These are phyloP conservation scores for Vaccinium macrocarpon DNA, from an alignment of 148 eudicot genomes.

Conservation along the genomic window DNA sequence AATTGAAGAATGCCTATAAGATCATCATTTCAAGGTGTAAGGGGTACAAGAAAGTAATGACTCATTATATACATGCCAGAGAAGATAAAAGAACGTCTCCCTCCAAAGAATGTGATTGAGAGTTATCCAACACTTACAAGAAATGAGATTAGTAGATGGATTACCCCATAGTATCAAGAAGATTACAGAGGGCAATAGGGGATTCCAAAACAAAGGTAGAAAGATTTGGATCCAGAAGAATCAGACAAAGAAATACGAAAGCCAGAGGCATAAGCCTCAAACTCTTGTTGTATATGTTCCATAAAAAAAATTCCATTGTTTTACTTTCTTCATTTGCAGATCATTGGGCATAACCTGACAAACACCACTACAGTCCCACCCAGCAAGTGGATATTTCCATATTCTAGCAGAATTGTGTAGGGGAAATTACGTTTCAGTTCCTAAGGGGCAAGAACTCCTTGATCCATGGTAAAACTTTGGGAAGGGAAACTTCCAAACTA, in stretches of 20 bases:
- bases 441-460: no score
- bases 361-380: not conserved
- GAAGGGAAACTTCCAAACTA: no score
- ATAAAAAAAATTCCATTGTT: not conserved
- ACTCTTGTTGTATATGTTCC: not conserved
- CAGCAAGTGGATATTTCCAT: not conserved
- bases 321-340: not conserved
- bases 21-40: not conserved
- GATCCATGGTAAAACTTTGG: no score
- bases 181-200: not conserved
- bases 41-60: not conserved
- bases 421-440: no score
- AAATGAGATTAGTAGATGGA: not conserved
- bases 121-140: not conserved
- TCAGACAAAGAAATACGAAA: not conserved
- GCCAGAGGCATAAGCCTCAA: not conserved
- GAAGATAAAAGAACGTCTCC: not conserved
- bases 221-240: not conserved
- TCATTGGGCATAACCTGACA: not conserved
- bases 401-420: not conserved
- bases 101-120: not conserved
- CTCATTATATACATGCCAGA: not conserved
- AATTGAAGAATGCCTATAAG: not conserved
- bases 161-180: not conserved
- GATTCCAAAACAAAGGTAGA: not conserved